Evolutionary conservation across 805 yeast genomes (phyloP), one percentile per base, ranked within the genome.

Genomic region (Candida caryicola): DNA sequence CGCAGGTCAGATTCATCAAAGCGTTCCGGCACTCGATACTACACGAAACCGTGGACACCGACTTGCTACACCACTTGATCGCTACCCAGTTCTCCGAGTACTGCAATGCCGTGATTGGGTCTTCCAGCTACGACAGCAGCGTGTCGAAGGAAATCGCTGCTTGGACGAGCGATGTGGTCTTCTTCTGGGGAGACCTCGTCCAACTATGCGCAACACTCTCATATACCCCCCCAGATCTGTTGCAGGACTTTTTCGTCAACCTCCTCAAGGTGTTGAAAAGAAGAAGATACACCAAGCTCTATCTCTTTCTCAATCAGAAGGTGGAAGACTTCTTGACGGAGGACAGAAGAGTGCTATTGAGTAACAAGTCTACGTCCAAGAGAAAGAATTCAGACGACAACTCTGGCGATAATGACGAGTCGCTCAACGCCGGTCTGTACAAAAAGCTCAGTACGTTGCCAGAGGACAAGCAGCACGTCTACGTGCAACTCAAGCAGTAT

Each of bases 401-500:
- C 7, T 21, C 25, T 7, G 10, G 9, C 10, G 25, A 21, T 21
- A 21, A 21, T 21, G 25, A 21, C 9, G 10, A 7, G 7, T 10
- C 25, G 10, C 25, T 21, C 10, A 21, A 7, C 7, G 10, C 10
- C 9, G 25, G 7, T 10, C n/a, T n/a, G n/a, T 10, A 21, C 25
- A 21, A 21, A 21, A 21, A 21, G 7, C 10, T 21, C 25, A 21
- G 10, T 21, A 21, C 25, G 9, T 21, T 21, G 10, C 25, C 25
- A 21, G 25, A 21, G 10, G 25, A 7, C 7, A 28, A 28, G 30
- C 12, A n/a, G 6, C 30, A 28, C 6, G 12, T 28, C 12, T 28
- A 14, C 14, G 7, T 28, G 8, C 6, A 43, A 7, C 34, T 59
- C 31, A 62, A 55, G 39, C 53, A 54, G 38, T 51, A 47, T 26